Percentiles rank a stretch among this genome's conserved stretches.
Evolutionary conservation across 1,139 yeast species (phyloP).

Genomic region (Waltiozyma sp.): DNA sequence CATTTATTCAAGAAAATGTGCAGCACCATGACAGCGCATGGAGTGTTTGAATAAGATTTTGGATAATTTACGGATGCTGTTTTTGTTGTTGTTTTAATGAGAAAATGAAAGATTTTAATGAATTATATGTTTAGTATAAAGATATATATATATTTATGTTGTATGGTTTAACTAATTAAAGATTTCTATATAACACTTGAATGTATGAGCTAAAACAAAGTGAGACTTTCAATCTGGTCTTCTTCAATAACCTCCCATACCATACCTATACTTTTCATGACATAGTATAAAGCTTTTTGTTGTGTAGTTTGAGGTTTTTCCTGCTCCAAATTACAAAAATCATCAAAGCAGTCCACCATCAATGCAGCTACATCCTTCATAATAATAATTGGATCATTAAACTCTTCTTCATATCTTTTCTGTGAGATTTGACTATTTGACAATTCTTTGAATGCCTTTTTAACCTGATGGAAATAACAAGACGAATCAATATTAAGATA

Average conservation of each 20-base stretch:
- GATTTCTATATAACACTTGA: too few relatives aligned
- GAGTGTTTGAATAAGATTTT: not conserved
- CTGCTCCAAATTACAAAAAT: not conserved
- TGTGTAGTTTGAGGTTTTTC: not conserved
- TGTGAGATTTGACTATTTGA: not conserved
- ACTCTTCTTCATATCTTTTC: not conserved
- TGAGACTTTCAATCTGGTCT: not conserved
- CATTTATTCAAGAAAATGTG: conserved; percentile 1
- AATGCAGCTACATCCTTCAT: not conserved
- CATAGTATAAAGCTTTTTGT: not conserved
- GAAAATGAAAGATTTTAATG: conserved; percentile 3
- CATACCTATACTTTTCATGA: not conserved
- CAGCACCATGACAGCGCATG: not conserved
- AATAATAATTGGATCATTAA: not conserved
- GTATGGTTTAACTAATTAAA: too few relatives aligned
- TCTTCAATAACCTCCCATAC: not conserved
- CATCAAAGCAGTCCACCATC: not conserved
- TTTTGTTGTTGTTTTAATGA: not conserved
- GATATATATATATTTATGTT: too few relatives aligned
- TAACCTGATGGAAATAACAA: not conserved
- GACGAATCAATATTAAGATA: not conserved
- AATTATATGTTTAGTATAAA: too few relatives aligned
- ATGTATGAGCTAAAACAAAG: not conserved
- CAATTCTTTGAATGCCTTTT: too few relatives aligned
- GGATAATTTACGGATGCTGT: too few relatives aligned